Conservation (phyloP, 1,139 yeast genomes). For the Taphrina deformans region DNA sequence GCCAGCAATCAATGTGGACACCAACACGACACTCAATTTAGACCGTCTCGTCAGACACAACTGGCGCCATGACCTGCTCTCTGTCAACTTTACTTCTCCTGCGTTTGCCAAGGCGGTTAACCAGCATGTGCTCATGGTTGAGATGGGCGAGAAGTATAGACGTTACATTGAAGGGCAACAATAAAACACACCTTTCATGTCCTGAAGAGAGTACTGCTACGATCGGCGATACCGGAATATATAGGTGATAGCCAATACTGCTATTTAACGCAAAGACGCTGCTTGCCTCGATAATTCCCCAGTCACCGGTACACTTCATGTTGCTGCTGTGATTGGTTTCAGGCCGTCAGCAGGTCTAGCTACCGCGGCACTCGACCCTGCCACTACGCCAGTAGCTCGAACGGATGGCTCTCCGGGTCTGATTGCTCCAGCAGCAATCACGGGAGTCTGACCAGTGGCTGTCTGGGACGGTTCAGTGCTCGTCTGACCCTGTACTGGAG, state of each 20-base stretch:
- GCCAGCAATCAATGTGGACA: no score
- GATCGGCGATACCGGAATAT: no score
- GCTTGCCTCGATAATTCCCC: no score
- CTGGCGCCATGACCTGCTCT: neutral
- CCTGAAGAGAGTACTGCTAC: no score
- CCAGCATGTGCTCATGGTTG: neutral
- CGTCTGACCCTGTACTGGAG: neutral
- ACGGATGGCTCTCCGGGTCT: neutral
- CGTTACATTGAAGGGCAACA: neutral
- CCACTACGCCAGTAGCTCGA: neutral
- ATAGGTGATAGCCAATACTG: no score
- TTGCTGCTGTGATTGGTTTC: neutral
- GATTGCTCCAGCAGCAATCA: neutral
- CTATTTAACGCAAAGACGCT: no score
- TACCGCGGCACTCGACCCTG: neutral
- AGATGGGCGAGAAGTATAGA: neutral
- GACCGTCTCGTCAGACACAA: neutral
- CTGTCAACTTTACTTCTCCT: neutral
- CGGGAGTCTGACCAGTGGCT: neutral
- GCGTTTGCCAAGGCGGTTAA: neutral
- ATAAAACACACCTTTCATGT: no score
- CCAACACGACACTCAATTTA: no score
- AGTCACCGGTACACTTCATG: no score
- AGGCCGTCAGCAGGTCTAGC: neutral
- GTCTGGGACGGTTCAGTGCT: neutral